Evolutionary conservation across 495 filamentous ascomycete genomes (phyloP).

Genomic region (Aspergillus taichungensis): DNA sequence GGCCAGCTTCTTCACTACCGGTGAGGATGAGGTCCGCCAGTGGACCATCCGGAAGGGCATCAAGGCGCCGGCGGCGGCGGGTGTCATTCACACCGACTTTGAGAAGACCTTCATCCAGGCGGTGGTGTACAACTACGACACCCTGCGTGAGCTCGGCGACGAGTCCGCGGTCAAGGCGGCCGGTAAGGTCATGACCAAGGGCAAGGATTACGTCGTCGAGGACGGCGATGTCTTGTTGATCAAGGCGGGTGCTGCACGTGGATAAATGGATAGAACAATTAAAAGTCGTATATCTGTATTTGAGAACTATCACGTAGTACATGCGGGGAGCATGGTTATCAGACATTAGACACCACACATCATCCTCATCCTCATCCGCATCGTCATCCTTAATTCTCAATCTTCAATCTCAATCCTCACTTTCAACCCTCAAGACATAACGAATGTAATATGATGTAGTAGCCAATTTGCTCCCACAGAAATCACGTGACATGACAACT

Average conservation of each 20-base stretch:
- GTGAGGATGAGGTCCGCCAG: slow-evolving; percentile 92
- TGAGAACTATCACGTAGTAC: too few species aligned
- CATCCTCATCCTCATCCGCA: too few species aligned
- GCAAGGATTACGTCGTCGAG: slow-evolving; percentile 81
- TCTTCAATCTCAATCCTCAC: too few species aligned
- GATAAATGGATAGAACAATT: slow-evolving; percentile 32
- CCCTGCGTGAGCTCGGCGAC: slow-evolving; percentile 77
- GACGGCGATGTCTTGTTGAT: slow-evolving; percentile 63
- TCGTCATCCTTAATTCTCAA: too few species aligned
- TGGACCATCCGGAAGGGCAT: slow-evolving; percentile 97
- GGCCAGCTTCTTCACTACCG: slow-evolving; percentile 94
- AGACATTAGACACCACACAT: too few species aligned
- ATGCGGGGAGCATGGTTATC: too few species aligned
- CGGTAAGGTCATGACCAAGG: slow-evolving; percentile 97
- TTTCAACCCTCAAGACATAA: too few species aligned
- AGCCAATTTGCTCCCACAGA: not conserved
- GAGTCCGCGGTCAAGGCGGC: slow-evolving; percentile 82
- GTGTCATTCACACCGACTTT: slow-evolving; percentile 97
- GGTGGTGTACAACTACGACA: slow-evolving; percentile 75
- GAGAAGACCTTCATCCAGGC: slow-evolving; percentile 99
- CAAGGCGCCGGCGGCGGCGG: slow-evolving; percentile 93
- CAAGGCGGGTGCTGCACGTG: slow-evolving; percentile 93
- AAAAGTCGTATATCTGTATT: slow-evolving; percentile 1
- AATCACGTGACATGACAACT: not conserved
- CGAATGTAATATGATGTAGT: too few species aligned